Percentiles rank a stretch among this genome's conserved stretches.
Conservation (phyloP, 192 early-diverging fungal species). For the Entomortierella parvispora region DNA sequence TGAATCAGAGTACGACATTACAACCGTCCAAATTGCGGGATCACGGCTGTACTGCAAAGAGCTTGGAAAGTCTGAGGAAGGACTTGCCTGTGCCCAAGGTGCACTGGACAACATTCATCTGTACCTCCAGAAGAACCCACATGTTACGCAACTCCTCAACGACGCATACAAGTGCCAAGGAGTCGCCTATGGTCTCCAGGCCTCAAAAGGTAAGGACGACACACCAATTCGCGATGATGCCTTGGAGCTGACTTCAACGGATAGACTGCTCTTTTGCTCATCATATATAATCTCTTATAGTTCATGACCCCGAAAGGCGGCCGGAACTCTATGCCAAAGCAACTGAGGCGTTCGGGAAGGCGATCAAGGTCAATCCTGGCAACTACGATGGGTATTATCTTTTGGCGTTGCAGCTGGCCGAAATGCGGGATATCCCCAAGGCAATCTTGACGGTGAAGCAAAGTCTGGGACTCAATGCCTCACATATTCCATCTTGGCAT, state of each 20-base stretch:
- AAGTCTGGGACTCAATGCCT: constrained; percentile 61
- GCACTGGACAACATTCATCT: constrained; percentile 21
- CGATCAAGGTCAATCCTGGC: constrained; percentile 61
- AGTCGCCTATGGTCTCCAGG: constrained; percentile 33
- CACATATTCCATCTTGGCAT: constrained; percentile 78
- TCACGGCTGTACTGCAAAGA: constrained; percentile 35
- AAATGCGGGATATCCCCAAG: constrained; percentile 68
- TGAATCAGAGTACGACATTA: constrained; percentile 36
- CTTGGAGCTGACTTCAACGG: background rate
- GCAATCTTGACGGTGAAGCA: constrained; percentile 66
- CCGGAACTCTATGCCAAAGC: constrained; percentile 70
- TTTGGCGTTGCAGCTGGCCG: constrained; percentile 74
- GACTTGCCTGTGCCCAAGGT: constrained; percentile 6
- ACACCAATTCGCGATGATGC: background rate
- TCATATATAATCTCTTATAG: constrained; percentile 29
- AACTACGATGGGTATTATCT: constrained; percentile 71
- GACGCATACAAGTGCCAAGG: constrained; percentile 36
- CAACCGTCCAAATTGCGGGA: constrained; percentile 35
- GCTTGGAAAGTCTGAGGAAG: constrained; percentile 21
- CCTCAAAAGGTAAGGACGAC: constrained; percentile 18
- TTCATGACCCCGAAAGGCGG: constrained; percentile 70
- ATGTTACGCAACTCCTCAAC: constrained; percentile 21
- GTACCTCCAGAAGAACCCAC: constrained; percentile 48
- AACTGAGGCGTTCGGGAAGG: constrained; percentile 59
- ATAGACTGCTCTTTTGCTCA: background rate